Percentiles rank a stretch among this genome's conserved stretches.
phyloP scores from a whole-genome alignment of 2,329 filamentous ascomycete species.

The Colletotrichum eleusines region DNA sequence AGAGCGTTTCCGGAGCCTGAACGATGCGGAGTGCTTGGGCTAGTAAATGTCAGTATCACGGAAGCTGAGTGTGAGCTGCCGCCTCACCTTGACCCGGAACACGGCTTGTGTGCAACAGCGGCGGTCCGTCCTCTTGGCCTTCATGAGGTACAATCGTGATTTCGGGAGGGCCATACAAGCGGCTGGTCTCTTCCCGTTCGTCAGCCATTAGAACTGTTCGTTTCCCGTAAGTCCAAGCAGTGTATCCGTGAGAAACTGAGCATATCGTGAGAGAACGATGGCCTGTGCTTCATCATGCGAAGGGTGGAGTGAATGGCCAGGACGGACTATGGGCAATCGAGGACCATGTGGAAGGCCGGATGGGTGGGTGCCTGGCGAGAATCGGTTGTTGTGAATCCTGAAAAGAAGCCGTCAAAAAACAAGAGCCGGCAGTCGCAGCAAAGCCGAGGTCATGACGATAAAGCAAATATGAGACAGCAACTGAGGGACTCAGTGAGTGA shows the following conservation, averaged over 20 bases:
- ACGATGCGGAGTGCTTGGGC: conserved; percentile 30
- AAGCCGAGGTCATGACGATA: conserved; percentile 27
- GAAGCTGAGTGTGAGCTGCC: not conserved
- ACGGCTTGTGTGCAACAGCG: conserved; percentile 37
- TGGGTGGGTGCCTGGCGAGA: not conserved
- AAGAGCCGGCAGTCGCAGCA: conserved; percentile 28
- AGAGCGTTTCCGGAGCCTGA: conserved; percentile 27
- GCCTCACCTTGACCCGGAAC: conserved; percentile 35
- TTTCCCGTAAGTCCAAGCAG: conserved; percentile 37
- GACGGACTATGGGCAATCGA: conserved; percentile 5
- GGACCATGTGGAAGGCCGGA: conserved; percentile 24
- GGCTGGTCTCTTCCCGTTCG: conserved; percentile 39
- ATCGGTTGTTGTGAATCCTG: not conserved
- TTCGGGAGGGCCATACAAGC: conserved; percentile 41
- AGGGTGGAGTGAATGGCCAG: conserved; percentile 1
- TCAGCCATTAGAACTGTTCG: conserved; percentile 39
- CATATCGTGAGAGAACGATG: conserved; percentile 38
- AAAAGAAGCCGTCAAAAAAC: conserved; percentile 23
- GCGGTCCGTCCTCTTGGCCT: conserved; percentile 36
- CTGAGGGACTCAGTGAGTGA: conserved; percentile 4
- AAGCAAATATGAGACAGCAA: conserved; percentile 26
- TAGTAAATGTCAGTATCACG: conserved; percentile 11
- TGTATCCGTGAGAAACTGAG: conserved; percentile 27
- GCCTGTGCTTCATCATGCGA: conserved; percentile 39
- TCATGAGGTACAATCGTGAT: conserved; percentile 40